These are phyloP conservation scores for Pythium phragmiticola DNA, from an alignment of 352 stramenopile genomes.

Conservation along the genomic window DNA sequence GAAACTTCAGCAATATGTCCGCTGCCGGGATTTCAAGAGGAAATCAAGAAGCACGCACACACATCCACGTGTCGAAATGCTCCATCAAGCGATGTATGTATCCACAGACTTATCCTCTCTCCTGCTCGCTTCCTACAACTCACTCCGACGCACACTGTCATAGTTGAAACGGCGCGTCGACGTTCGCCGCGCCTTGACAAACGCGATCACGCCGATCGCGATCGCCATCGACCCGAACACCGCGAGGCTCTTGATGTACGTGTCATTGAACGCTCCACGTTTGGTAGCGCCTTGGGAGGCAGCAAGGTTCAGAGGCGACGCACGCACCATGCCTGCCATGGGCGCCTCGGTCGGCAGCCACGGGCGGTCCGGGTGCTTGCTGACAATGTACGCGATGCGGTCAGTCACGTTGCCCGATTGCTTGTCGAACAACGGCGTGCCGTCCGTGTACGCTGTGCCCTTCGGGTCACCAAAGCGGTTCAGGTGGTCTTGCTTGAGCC, in stretches of 20 bases:
- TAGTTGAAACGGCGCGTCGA: conserved; percentile 48
- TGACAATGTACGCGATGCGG: conserved; percentile 69
- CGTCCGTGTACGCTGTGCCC: conserved; percentile 62
- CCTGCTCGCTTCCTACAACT: conserved; percentile 21
- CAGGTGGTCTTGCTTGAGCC: conserved; percentile 51
- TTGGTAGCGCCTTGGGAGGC: conserved; percentile 15
- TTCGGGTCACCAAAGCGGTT: conserved; percentile 65
- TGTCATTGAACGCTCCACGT: conserved; percentile 9
- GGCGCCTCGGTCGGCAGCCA: conserved; percentile 37
- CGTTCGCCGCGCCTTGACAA: conserved; percentile 33
- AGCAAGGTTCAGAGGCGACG: conserved; percentile 18
- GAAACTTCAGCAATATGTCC: too few relatives aligned
- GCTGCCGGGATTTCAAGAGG: conserved; percentile 8
- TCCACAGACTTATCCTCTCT: background rate
- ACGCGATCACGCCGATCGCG: conserved; percentile 34
- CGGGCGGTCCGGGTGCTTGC: conserved; percentile 48
- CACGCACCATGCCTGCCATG: conserved; percentile 26
- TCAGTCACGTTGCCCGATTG: conserved; percentile 49
- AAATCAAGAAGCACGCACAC: conserved; percentile 8
- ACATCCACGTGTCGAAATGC: conserved; percentile 16
- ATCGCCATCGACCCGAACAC: conserved; percentile 32
- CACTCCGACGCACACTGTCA: conserved; percentile 44
- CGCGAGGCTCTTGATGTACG: conserved; percentile 21
- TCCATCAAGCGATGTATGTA: conserved; percentile 10
- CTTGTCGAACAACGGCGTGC: conserved; percentile 82